A percentile compares a stretch with the other conserved stretches of the same genome.
phyloP scores from a whole-genome alignment of 805 yeast genomes.

The Isabelozyma gotoi region DNA sequence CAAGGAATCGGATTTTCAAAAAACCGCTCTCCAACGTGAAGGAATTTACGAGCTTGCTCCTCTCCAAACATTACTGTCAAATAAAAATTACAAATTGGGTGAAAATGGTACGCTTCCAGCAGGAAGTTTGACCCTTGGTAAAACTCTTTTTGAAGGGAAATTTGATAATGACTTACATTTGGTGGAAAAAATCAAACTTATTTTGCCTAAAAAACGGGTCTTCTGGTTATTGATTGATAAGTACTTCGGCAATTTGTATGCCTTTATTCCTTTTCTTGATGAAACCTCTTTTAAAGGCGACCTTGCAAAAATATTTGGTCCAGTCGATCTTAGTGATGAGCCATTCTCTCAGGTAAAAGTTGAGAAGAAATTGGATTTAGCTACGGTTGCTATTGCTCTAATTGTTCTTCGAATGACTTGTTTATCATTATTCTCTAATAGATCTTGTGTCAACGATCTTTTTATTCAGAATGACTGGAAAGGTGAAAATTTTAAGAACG shows the following conservation, averaged over 20 bases:
- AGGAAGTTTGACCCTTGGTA: conserved; percentile 3
- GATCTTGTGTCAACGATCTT: conserved; percentile 19
- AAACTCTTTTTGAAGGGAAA: conserved; percentile 7
- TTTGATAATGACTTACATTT: conserved; percentile 13
- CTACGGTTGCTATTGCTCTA: conserved; percentile 22
- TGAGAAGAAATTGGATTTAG: conserved; percentile 20
- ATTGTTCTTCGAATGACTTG: conserved; percentile 25
- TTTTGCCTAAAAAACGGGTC: conserved; percentile 22
- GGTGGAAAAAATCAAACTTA: conserved; percentile 13
- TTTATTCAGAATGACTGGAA: conserved; percentile 13
- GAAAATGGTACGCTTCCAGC: not conserved
- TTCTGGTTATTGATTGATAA: conserved; percentile 25
- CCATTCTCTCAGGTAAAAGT: conserved; percentile 16
- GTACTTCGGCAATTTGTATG: conserved; percentile 25
- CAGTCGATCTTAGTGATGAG: conserved; percentile 16
- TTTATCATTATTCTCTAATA: conserved; percentile 24
- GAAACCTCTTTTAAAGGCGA: conserved; percentile 20
- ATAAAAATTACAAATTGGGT: not conserved
- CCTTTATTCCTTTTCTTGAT: conserved; percentile 27
- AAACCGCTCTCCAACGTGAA: not conserved
- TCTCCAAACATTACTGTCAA: not conserved
- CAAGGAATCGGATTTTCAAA: not conserved
- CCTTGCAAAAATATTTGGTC: conserved; percentile 19
- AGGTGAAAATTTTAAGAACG: conserved; percentile 7
- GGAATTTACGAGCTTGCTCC: not conserved